Evolutionary conservation across 148 eudicot species (phyloP).

Genomic region (Camellia japonica): DNA sequence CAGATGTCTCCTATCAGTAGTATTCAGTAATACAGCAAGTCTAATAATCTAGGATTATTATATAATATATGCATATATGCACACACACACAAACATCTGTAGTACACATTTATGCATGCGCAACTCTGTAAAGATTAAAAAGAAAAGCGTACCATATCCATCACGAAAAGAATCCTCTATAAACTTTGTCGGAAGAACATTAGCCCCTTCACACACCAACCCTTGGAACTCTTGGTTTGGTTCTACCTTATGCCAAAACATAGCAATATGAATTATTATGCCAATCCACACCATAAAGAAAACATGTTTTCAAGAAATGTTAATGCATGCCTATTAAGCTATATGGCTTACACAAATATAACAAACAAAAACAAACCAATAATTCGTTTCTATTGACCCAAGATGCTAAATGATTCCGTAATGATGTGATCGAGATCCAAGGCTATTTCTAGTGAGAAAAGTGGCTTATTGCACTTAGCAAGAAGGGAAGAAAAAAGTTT

Average conservation of each 20-base stretch:
- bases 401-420: neutral
- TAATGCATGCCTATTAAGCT: neutral
- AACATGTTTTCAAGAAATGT: neutral
- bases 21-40: constrained; percentile 3
- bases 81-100: neutral
- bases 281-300: constrained; percentile 4
- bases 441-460: neutral
- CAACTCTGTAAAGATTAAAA: neutral
- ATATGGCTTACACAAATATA: neutral
- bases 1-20: constrained; percentile 30
- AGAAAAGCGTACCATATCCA: constrained; percentile 71
- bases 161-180: constrained; percentile 92
- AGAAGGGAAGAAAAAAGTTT: neutral
- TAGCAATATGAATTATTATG: constrained; percentile 17
- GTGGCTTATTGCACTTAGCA: neutral
- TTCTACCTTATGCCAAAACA: constrained; percentile 84
- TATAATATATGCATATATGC: neutral
- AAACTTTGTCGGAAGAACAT: constrained; percentile 91
- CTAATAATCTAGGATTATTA: neutral
- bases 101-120: neutral
- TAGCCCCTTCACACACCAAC: constrained; percentile 97
- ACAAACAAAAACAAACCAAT: constrained; percentile 17
- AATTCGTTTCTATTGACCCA: neutral
- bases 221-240: constrained; percentile 99
- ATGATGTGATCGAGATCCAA: neutral